A percentile compares a stretch with the other conserved stretches of the same genome.
Conservation (phyloP, 805 yeast genomes). For the Huiozyma sinensis region DNA sequence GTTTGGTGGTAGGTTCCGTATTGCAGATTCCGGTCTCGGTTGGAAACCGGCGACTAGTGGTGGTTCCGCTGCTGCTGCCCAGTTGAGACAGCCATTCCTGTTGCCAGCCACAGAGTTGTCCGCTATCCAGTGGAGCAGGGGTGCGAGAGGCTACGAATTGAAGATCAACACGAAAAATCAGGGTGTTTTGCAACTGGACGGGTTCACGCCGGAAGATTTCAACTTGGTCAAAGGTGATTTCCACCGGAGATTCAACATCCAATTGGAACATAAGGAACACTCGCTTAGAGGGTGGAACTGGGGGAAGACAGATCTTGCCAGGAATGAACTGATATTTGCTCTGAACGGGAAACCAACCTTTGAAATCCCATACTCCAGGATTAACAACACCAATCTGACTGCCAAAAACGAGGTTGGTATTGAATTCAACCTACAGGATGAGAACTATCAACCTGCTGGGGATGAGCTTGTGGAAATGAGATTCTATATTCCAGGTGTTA, state of each 20-base stretch:
- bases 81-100: conserved; percentile 62
- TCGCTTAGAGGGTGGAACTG: conserved; percentile 98
- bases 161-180: conserved; percentile 80
- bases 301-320: conserved; percentile 89
- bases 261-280: conserved; percentile 78
- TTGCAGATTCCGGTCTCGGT: conserved; percentile 94
- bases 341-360: conserved; percentile 83
- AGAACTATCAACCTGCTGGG: conserved; percentile 58
- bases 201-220: conserved; percentile 80
- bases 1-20: conserved; percentile 78
- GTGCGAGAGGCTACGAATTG: conserved; percentile 83
- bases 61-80: conserved; percentile 34
- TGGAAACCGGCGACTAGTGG: conserved; percentile 61
- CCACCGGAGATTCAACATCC: conserved; percentile 61
- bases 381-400: conserved; percentile 77
- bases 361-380: conserved; percentile 75
- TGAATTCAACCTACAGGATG: conserved; percentile 59
- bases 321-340: conserved; percentile 80
- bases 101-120: conserved; percentile 79
- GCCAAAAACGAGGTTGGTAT: conserved; percentile 91
- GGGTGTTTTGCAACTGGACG: conserved; percentile 83
- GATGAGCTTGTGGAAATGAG: conserved; percentile 94
- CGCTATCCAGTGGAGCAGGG: conserved; percentile 83
- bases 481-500: conserved; percentile 84
- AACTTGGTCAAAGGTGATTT: conserved; percentile 72